phyloP scores from a whole-genome alignment of 2,329 filamentous ascomycete species.

The Xylariaceae sp. region DNA sequence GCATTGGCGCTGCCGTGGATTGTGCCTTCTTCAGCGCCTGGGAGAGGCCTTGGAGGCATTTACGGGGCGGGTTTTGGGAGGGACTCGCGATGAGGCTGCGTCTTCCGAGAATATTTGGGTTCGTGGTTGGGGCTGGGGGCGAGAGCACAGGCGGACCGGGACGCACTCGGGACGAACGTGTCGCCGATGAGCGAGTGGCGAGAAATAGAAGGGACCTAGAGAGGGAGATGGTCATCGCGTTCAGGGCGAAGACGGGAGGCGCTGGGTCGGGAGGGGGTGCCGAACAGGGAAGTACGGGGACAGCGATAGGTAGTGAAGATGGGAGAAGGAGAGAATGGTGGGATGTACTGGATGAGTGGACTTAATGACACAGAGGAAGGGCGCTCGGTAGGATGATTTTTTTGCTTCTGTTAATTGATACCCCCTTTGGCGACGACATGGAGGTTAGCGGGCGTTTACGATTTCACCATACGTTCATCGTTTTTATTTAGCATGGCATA shows the following conservation, averaged over 20 bases:
- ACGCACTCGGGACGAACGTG: constrained; percentile 40
- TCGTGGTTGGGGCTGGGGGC: constrained; percentile 52
- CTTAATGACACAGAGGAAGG: background rate
- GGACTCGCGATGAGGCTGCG: constrained; percentile 35
- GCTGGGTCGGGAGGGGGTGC: background rate
- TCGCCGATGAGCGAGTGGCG: constrained; percentile 52
- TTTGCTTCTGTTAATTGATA: background rate
- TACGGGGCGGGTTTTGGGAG: constrained; percentile 46
- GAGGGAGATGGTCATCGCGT: constrained; percentile 56
- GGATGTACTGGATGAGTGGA: constrained; percentile 42
- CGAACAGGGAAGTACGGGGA: constrained; percentile 51
- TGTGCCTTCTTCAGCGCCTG: constrained; percentile 70
- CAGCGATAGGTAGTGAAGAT: constrained; percentile 15
- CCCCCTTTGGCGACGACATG: background rate
- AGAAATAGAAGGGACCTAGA: constrained; percentile 44
- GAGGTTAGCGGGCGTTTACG: background rate
- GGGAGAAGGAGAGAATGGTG: constrained; percentile 46
- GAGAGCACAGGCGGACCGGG: constrained; percentile 12
- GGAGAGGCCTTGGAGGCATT: constrained; percentile 73
- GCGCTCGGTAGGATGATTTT: background rate
- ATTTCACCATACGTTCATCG: too few relatives aligned
- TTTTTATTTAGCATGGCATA: too few relatives aligned
- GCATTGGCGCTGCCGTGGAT: constrained; percentile 71
- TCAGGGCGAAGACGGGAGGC: constrained; percentile 37
- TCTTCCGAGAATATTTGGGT: constrained; percentile 40